Evolutionary conservation across 2,329 filamentous ascomycete genomes (phyloP).

Genomic region (Talaromyces rugulosus): DNA sequence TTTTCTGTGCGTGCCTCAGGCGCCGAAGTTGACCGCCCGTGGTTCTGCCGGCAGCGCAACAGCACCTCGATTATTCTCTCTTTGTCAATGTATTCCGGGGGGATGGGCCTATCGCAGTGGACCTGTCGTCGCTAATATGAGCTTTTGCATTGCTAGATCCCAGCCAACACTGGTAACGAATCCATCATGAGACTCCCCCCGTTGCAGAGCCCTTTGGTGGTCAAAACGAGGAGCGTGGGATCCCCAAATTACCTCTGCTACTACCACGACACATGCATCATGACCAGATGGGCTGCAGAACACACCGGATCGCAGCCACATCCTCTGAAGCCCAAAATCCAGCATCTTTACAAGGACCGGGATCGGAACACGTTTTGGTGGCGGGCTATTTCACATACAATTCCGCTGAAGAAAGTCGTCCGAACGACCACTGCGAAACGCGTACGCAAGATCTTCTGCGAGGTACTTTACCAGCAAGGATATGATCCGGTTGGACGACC

Average conservation of each 20-base stretch:
- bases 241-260: slow-evolving; percentile 1
- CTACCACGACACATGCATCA: slow-evolving; percentile 20
- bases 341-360: slow-evolving; percentile 33
- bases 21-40: slow-evolving; percentile 5
- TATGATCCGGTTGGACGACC: slow-evolving; percentile 34
- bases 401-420: slow-evolving; percentile 39
- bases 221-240: background rate
- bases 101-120: background rate
- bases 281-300: slow-evolving; percentile 14
- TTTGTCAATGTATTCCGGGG: background rate
- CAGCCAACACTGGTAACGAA: background rate
- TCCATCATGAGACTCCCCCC: background rate
- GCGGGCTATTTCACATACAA: slow-evolving; percentile 33
- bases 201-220: background rate
- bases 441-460: slow-evolving; percentile 41
- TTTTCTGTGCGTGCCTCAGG: slow-evolving; percentile 18
- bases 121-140: background rate
- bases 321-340: slow-evolving; percentile 34
- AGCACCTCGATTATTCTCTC: background rate
- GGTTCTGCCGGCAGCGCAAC: slow-evolving; percentile 4
- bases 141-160: background rate
- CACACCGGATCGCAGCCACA: slow-evolving; percentile 17
- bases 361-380: slow-evolving; percentile 46
- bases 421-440: slow-evolving; percentile 44
- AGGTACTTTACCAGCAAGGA: slow-evolving; percentile 44